Conservation (phyloP, 768 basidiomycete species). For the Calvatia gigantea region DNA sequence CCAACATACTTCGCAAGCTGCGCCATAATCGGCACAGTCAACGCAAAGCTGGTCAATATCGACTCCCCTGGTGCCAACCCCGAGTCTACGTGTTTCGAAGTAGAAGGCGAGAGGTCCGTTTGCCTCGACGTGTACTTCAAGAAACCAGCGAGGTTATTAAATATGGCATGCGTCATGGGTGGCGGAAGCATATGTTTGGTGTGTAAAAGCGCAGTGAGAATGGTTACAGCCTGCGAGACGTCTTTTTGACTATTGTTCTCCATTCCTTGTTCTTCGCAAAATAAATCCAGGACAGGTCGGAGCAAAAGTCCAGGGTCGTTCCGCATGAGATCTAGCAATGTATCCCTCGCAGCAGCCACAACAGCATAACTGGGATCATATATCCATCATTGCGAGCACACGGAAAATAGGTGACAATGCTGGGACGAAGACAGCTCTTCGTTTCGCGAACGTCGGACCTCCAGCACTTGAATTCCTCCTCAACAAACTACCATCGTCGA, state of each 20-base stretch:
- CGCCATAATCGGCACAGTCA: slow-evolving; percentile 54
- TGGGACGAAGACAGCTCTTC: slow-evolving; percentile 66
- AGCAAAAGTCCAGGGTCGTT: slow-evolving; percentile 70
- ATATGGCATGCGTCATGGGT: slow-evolving; percentile 58
- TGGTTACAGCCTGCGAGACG: slow-evolving; percentile 43
- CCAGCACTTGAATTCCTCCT: slow-evolving; percentile 57
- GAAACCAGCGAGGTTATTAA: slow-evolving; percentile 70
- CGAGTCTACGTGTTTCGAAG: neutral
- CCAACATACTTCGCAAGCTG: slow-evolving; percentile 61
- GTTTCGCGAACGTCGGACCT: slow-evolving; percentile 46
- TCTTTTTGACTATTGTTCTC: slow-evolving; percentile 34
- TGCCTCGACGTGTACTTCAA: slow-evolving; percentile 52
- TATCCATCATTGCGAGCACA: slow-evolving; percentile 46
- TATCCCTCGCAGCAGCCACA: slow-evolving; percentile 51
- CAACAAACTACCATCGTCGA: slow-evolving; percentile 34
- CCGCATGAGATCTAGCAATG: slow-evolving; percentile 64
- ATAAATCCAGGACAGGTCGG: slow-evolving; percentile 57
- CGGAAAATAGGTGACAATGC: slow-evolving; percentile 53
- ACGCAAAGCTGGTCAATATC: slow-evolving; percentile 51
- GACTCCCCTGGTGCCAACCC: slow-evolving; percentile 18
- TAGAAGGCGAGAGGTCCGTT: slow-evolving; percentile 24
- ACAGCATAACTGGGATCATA: slow-evolving; percentile 52
- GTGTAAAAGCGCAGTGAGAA: slow-evolving; percentile 56
- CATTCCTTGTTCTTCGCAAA: slow-evolving; percentile 30
- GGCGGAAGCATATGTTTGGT: slow-evolving; percentile 56